These are phyloP conservation scores for Pyrenochaeta sp. DNA, from an alignment of 2,329 filamentous ascomycete genomes.

Conservation along the genomic window DNA sequence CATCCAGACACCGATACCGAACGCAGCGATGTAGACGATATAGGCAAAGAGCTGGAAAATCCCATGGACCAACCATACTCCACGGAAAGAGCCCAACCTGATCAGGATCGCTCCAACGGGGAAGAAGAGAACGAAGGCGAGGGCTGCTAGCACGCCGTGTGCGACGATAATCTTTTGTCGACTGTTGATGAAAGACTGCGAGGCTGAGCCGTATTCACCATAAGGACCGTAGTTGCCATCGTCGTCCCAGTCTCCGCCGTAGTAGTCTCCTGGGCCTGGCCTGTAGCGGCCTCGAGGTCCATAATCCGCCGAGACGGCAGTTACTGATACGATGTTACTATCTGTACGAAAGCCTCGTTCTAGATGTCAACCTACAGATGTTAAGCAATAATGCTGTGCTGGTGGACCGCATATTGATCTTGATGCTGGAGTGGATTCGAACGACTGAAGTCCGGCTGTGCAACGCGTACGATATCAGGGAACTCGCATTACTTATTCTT, in stretches of 20 bases:
- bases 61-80: constrained; percentile 53
- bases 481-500: constrained; percentile 7
- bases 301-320: constrained; percentile 23
- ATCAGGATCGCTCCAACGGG: constrained; percentile 54
- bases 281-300: constrained; percentile 12
- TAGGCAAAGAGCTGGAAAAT: constrained; percentile 58
- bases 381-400: constrained; percentile 14
- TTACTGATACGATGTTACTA: constrained; percentile 15
- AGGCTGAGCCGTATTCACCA: constrained; percentile 10
- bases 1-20: constrained; percentile 61
- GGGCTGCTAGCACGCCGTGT: constrained; percentile 52
- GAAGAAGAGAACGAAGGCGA: constrained; percentile 55
- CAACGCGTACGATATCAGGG: constrained; percentile 1
- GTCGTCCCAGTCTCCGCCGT: constrained; percentile 6
- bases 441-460: not conserved
- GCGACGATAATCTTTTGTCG: constrained; percentile 35
- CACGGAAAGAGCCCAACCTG: constrained; percentile 50
- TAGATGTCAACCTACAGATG: constrained; percentile 13
- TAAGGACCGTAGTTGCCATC: constrained; percentile 7
- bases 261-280: constrained; percentile 10
- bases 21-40: constrained; percentile 56
- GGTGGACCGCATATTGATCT: constrained; percentile 14
- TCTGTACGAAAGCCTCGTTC: not conserved
- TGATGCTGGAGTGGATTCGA: not conserved
- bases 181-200: constrained; percentile 14